These are phyloP conservation scores for Globisporangium perplexum DNA, from an alignment of 352 stramenopile genomes.

Conservation along the genomic window DNA sequence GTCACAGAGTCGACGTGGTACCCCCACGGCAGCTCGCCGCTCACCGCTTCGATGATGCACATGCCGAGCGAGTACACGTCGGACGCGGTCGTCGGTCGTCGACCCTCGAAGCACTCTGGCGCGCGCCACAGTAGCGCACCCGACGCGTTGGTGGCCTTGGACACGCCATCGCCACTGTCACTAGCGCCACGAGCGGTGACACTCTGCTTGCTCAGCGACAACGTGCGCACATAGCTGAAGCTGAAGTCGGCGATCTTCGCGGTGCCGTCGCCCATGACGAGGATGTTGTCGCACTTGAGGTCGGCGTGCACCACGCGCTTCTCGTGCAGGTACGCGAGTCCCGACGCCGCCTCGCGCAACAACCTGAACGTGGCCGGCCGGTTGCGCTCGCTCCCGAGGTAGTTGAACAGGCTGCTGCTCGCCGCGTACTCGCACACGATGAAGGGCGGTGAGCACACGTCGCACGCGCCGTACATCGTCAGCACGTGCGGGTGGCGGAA, in stretches of 20 bases:
- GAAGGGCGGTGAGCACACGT: constrained; percentile 7
- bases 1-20: constrained; percentile 2
- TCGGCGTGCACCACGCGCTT: constrained; percentile 59
- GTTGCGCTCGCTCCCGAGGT: background rate
- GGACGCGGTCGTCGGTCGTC: background rate
- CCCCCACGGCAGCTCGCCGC: background rate
- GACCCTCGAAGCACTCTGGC: background rate
- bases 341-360: constrained; percentile 12
- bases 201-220: background rate
- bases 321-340: constrained; percentile 42
- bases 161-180: no score
- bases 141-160: background rate
- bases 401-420: constrained; percentile 5
- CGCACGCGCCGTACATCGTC: constrained; percentile 11
- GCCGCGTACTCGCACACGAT: constrained; percentile 5
- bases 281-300: constrained; percentile 63
- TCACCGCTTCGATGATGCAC: constrained; percentile 6
- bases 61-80: constrained; percentile 7
- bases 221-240: constrained; percentile 1
- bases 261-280: background rate
- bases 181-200: background rate
- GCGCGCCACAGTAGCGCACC: background rate
- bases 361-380: background rate
- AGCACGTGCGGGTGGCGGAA: constrained; percentile 14
- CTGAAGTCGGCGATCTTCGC: constrained; percentile 7